Percentiles rank a stretch among this genome's conserved stretches.
These are phyloP conservation scores for Cardiospermum halicacabum DNA, from an alignment of 345 rosid genomes.

Conservation along the genomic window DNA sequence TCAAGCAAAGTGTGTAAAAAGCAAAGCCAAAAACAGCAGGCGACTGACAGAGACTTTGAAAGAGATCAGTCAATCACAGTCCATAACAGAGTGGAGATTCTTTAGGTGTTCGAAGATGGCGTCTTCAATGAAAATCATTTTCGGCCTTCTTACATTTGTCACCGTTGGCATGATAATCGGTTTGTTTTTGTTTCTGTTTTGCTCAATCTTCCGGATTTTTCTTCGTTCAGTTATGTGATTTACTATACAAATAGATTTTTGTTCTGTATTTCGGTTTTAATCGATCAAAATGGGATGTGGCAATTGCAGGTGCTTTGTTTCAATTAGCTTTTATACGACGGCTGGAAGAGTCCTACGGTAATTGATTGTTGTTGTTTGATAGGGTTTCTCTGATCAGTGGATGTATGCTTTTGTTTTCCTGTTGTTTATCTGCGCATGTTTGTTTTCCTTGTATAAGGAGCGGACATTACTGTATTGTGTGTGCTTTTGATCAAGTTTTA, in stretches of 20 bases:
- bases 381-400: too few species aligned
- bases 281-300: constrained; percentile 15
- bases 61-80: too few species aligned
- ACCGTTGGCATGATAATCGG: constrained; percentile 91
- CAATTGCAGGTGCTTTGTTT: constrained; percentile 73
- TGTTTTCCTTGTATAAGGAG: too few species aligned
- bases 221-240: background rate
- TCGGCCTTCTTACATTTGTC: constrained; percentile 82
- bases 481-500: too few species aligned
- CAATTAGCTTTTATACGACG: constrained; percentile 70
- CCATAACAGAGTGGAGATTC: background rate
- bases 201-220: background rate
- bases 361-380: background rate
- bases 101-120: constrained; percentile 40
- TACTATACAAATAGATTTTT: background rate
- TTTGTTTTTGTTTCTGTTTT: constrained; percentile 16
- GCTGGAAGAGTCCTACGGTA: constrained; percentile 80
- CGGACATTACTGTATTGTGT: too few species aligned
- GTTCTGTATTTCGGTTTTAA: background rate
- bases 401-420: too few species aligned
- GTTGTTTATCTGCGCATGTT: background rate
- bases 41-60: too few species aligned
- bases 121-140: constrained; percentile 62
- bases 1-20: too few species aligned
- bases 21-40: too few species aligned